Percentiles rank a stretch among this genome's conserved stretches.
Conservation (phyloP, 73 alveolate species). For the Loxodes magnus region DNA sequence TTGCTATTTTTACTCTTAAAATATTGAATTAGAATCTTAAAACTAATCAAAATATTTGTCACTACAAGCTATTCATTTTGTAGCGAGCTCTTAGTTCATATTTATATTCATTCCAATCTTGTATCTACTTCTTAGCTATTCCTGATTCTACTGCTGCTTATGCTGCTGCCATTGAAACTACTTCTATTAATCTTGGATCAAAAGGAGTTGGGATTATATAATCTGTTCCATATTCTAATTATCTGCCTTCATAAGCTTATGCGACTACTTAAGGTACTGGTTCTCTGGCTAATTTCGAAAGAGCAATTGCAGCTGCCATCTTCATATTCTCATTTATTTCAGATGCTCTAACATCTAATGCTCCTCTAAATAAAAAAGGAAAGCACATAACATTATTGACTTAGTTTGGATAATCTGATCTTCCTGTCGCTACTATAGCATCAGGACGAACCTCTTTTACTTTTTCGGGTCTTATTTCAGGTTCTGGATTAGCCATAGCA, state of each 20-base stretch:
- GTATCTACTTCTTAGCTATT: too few relatives aligned
- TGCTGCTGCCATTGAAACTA: slow-evolving; percentile 76
- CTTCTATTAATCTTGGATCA: slow-evolving; percentile 48
- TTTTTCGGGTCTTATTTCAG: slow-evolving; percentile 76
- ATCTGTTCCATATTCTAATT: slow-evolving; percentile 46
- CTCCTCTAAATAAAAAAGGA: slow-evolving; percentile 90
- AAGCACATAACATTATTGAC: slow-evolving; percentile 68
- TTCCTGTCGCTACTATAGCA: slow-evolving; percentile 49
- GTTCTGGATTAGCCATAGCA: slow-evolving; percentile 81
- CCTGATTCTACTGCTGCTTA: slow-evolving; percentile 55
- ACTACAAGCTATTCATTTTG: too few relatives aligned
- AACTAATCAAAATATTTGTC: too few relatives aligned
- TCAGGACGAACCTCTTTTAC: slow-evolving; percentile 66
- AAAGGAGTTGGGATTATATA: slow-evolving; percentile 77
- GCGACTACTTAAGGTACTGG: too few relatives aligned
- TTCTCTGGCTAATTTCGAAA: slow-evolving; percentile 55
- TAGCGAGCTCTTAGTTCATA: too few relatives aligned
- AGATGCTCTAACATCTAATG: slow-evolving; percentile 77
- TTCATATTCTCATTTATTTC: slow-evolving; percentile 74
- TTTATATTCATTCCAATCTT: too few relatives aligned
- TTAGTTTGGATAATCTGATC: slow-evolving; percentile 79
- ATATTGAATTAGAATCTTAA: too few relatives aligned
- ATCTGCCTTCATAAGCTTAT: too few relatives aligned
- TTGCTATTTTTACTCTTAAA: too few relatives aligned
- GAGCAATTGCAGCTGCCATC: slow-evolving; percentile 16